These are phyloP conservation scores for Ilyonectria destructans DNA, from an alignment of 2,329 filamentous ascomycete species.

Conservation along the genomic window DNA sequence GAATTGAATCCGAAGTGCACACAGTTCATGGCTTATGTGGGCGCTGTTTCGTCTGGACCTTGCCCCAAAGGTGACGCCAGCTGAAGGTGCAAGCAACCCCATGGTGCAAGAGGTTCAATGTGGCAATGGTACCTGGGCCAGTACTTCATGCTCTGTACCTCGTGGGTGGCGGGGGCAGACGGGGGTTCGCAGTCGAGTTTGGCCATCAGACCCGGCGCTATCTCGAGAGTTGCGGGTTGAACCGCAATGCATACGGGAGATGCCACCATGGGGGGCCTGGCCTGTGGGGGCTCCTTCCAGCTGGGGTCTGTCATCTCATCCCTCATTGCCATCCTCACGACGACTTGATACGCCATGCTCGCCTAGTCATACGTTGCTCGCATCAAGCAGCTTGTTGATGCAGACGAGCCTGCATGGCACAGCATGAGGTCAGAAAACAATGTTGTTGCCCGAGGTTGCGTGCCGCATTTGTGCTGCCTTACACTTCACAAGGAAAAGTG, in stretches of 20 bases:
- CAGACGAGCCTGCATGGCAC: background rate
- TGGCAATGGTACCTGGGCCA: conserved; percentile 26
- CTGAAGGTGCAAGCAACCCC: conserved; percentile 29
- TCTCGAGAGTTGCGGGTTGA: conserved; percentile 55
- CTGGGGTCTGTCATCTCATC: conserved; percentile 24
- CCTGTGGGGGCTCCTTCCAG: conserved; percentile 37
- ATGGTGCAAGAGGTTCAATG: conserved; percentile 36
- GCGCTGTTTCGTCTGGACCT: conserved; percentile 40
- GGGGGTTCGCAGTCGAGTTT: conserved; percentile 43
- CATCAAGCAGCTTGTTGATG: background rate
- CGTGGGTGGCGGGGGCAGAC: conserved; percentile 38
- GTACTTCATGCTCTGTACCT: conserved; percentile 35
- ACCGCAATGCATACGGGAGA: conserved; percentile 53
- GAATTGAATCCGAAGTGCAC: conserved; percentile 44
- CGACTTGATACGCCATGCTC: background rate
- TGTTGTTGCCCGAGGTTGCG: background rate
- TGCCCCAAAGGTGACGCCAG: conserved; percentile 36
- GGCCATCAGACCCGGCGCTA: conserved; percentile 49
- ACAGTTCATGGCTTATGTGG: conserved; percentile 46
- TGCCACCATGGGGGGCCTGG: conserved; percentile 42
- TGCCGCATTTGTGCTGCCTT: conserved; percentile 5
- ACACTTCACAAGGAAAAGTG: background rate
- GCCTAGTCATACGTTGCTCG: background rate
- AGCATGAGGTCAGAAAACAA: background rate
- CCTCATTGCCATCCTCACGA: conserved; percentile 7